Conservation (phyloP, 2,329 filamentous ascomycete genomes). For the Monilinia polystroma region DNA sequence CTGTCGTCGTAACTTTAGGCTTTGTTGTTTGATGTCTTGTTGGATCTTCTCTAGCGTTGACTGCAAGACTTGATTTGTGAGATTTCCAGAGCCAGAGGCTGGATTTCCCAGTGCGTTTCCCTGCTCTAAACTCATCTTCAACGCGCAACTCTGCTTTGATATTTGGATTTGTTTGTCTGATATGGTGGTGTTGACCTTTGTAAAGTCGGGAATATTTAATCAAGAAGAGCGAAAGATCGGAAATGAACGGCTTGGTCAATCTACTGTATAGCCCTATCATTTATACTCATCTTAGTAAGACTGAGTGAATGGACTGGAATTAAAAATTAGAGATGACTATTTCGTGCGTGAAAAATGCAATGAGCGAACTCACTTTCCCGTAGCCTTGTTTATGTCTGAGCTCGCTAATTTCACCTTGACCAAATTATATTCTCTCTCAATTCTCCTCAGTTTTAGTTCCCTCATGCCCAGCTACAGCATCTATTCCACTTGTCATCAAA, state of each 20-base stretch:
- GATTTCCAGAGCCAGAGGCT: neutral
- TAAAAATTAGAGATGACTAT: neutral
- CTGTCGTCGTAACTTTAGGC: neutral
- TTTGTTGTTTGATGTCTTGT: neutral
- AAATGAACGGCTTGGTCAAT: neutral
- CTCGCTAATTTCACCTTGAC: too few relatives aligned
- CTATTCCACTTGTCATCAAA: too few relatives aligned
- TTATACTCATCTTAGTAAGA: neutral
- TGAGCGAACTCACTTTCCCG: too few relatives aligned
- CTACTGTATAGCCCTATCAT: neutral
- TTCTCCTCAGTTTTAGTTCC: too few relatives aligned
- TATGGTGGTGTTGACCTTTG: neutral
- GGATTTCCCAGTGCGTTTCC: neutral
- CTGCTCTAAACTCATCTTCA: neutral
- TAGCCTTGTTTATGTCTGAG: too few relatives aligned
- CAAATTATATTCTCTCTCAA: too few relatives aligned
- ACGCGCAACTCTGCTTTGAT: neutral
- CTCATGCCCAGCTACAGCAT: too few relatives aligned
- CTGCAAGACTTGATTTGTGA: neutral
- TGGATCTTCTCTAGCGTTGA: neutral
- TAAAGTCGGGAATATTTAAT: neutral
- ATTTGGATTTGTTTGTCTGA: neutral
- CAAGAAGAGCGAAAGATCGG: neutral
- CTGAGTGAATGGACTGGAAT: neutral
- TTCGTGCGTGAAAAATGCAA: too few relatives aligned